Percentiles rank a stretch among this genome's conserved stretches.
These are phyloP conservation scores for Nitzschia sp. DNA, from an alignment of 108 stramenopile species.

Conservation along the genomic window DNA sequence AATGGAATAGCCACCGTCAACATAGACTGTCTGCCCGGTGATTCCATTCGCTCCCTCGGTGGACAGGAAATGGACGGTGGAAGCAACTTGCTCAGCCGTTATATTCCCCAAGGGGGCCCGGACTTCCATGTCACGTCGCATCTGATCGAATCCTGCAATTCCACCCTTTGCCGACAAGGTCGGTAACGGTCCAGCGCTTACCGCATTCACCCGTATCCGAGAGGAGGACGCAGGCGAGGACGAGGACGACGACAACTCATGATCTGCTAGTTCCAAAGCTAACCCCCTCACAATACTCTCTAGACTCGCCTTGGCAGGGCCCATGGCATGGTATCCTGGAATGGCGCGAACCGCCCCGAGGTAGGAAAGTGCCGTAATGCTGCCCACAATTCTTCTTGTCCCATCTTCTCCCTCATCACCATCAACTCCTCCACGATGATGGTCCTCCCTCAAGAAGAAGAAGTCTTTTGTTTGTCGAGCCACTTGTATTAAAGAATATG, in stretches of 20 bases:
- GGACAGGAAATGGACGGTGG: conserved; percentile 42
- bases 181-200: conserved; percentile 62
- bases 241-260: background rate
- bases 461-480: conserved; percentile 28
- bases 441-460: background rate
- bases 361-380: conserved; percentile 61
- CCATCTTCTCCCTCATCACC: background rate
- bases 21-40: conserved; percentile 61
- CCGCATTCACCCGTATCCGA: conserved; percentile 58
- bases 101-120: conserved; percentile 47
- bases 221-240: background rate
- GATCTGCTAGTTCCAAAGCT: conserved; percentile 44
- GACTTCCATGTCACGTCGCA: conserved; percentile 34
- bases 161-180: conserved; percentile 61
- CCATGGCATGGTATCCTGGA: conserved; percentile 65
- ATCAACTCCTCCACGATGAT: background rate
- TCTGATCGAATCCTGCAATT: conserved; percentile 45
- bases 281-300: conserved; percentile 52
- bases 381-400: background rate
- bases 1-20: conserved; percentile 61
- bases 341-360: conserved; percentile 60
- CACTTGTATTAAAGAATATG: conserved; percentile 52
- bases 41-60: conserved; percentile 36
- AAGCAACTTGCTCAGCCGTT: conserved; percentile 51
- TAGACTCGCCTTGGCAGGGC: conserved; percentile 69